Percentiles rank a stretch among this genome's conserved stretches.
phyloP scores from a whole-genome alignment of 2,329 filamentous ascomycete species.

The Exophiala bonariae region DNA sequence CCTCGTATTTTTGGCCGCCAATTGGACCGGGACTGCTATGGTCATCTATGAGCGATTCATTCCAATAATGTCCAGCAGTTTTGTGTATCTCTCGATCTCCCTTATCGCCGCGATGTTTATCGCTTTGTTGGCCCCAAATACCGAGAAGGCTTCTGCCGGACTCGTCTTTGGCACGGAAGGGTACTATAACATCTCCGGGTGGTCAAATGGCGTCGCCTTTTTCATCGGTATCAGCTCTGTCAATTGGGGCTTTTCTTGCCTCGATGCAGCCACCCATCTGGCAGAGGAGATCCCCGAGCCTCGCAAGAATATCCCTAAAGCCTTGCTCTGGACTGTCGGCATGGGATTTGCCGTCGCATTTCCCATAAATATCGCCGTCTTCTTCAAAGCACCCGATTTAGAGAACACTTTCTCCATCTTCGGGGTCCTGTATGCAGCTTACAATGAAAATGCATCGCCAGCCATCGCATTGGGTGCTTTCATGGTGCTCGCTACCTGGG shows the following conservation, averaged over 20 bases:
- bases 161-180: slow-evolving; percentile 50
- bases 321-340: slow-evolving; percentile 7
- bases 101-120: no score
- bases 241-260: slow-evolving; percentile 7
- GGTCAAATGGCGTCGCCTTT: slow-evolving; percentile 34
- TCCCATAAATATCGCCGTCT: slow-evolving; percentile 13
- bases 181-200: slow-evolving; percentile 55
- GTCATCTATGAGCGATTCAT: no score
- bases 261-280: slow-evolving; percentile 16
- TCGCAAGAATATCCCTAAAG: slow-evolving; percentile 7
- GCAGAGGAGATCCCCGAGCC: slow-evolving; percentile 18
- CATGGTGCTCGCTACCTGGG: not conserved
- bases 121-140: no score
- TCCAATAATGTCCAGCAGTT: no score
- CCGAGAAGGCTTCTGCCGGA: slow-evolving; percentile 36
- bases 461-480: not conserved
- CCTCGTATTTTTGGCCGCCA: no score
- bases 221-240: slow-evolving; percentile 1
- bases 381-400: slow-evolving; percentile 13
- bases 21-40: no score
- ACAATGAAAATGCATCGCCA: not conserved
- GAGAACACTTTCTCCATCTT: slow-evolving; percentile 35
- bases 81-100: no score
- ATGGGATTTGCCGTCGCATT: slow-evolving; percentile 9
- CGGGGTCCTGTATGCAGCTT: not conserved